These are phyloP conservation scores for Yarrowia porcina DNA, from an alignment of 805 yeast genomes.

Conservation along the genomic window DNA sequence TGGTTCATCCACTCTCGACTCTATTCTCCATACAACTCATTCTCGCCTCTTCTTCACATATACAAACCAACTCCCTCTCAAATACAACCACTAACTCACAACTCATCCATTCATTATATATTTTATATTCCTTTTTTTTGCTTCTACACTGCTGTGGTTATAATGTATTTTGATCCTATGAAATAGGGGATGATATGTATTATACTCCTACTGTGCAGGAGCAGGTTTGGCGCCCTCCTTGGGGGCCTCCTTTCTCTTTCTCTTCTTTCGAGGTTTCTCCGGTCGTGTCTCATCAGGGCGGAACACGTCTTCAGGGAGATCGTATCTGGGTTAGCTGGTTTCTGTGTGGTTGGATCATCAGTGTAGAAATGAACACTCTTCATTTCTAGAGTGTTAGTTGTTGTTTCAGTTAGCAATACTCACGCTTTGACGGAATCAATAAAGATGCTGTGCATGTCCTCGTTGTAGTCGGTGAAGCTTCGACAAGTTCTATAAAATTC, in stretches of 20 bases:
- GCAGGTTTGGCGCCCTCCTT: conserved; percentile 16
- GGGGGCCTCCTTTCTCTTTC: conserved; percentile 41
- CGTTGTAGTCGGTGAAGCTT: conserved; percentile 65
- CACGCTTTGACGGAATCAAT: conserved; percentile 68
- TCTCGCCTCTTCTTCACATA: no score
- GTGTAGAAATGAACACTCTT: no score
- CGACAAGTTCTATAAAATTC: conserved; percentile 83
- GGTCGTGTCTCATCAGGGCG: conserved; percentile 78
- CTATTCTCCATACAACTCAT: no score
- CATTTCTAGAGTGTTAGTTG: no score
- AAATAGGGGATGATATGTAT: no score
- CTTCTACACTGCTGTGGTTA: background rate
- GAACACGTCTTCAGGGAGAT: conserved; percentile 81
- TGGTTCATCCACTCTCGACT: no score
- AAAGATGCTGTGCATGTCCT: conserved; percentile 54
- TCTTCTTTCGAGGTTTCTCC: conserved; percentile 51
- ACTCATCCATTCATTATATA: background rate
- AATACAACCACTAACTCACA: no score
- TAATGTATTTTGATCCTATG: conserved; percentile 1
- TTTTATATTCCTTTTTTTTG: background rate
- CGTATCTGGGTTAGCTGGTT: conserved; percentile 43
- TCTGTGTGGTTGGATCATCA: background rate
- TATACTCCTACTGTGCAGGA: background rate
- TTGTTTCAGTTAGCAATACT: no score
- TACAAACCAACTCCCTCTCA: no score